Base-by-base conservation (phyloP, 305 asterid species). In the Fraxinus floribunda region DNA sequence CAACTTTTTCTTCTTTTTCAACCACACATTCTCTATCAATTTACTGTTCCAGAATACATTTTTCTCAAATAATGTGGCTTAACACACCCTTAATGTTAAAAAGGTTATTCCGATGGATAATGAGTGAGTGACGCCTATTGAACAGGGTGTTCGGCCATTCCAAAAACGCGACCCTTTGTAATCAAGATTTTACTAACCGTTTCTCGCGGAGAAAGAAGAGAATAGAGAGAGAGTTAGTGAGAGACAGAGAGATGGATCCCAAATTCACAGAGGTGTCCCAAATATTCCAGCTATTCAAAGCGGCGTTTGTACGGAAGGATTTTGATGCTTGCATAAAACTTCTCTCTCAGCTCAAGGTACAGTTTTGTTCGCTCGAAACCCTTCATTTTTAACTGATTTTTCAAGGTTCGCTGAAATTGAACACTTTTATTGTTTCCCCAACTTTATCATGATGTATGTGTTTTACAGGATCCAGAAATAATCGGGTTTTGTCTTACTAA, bases 291-390 rank as follows among this genome's bases (percentile, higher is more conserved):
- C 89, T 98, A 75, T 93, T 93, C 87, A 91, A 95, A 80, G 94
- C 97, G 22, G 95, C 98, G 5, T 62, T 90, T 32, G 83, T 86
- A 0, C 89, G 94, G 78, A 93, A 91, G 81, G 99, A 94, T 88
- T 93, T 87, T 72, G 97, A 90, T 82, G 87, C 94, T 73, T 93
- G 98, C 74, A 57, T 86, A 64, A 86, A 71, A 16, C 90, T 94
- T 30, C 93, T 96, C 77, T 90, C 94, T 22, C 92, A 93, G 89
- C 99, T 96, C 83, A 95, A 96, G 98, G 99, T 96, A 80, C 84
- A 80, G 22, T 73, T 44, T 77, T 72, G 41, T 4, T 71, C n/a
- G 39, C n/a, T 82, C 64, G 0, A 44, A 20, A 32, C 60, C 60
- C 52, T 76, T 36, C 10, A 3, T 8, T 57, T 80, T 70, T 66